Conservation (phyloP, 768 basidiomycete genomes). For the Boletus sp. region DNA sequence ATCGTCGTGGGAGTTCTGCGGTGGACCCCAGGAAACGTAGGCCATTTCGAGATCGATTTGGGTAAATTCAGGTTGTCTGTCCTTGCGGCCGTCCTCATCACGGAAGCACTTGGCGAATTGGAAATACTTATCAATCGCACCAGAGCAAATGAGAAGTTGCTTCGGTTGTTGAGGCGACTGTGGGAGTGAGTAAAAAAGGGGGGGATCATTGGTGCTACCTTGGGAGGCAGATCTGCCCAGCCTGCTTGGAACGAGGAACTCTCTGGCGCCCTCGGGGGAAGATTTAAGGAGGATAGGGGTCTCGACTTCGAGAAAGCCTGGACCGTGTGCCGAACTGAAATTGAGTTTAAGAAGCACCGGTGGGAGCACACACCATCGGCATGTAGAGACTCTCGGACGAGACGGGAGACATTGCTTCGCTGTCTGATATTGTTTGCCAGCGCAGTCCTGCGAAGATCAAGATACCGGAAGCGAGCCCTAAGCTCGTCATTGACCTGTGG, state of each 20-base stretch:
- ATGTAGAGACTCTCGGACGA: slow-evolving; percentile 69
- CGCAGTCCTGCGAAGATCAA: slow-evolving; percentile 78
- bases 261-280: slow-evolving; percentile 90
- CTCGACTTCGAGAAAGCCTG: slow-evolving; percentile 91
- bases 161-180: slow-evolving; percentile 98
- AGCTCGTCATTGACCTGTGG: slow-evolving; percentile 80
- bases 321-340: slow-evolving; percentile 7
- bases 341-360: slow-evolving; percentile 4
- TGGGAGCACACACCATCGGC: slow-evolving; percentile 53
- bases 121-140: slow-evolving; percentile 85
- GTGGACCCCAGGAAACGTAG: slow-evolving; percentile 77
- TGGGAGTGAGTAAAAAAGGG: slow-evolving; percentile 81
- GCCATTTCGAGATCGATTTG: slow-evolving; percentile 97
- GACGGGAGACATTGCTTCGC: slow-evolving; percentile 77
- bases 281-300: slow-evolving; percentile 89
- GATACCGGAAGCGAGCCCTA: slow-evolving; percentile 79
- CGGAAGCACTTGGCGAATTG: slow-evolving; percentile 94
- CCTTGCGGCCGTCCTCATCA: slow-evolving; percentile 92
- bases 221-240: slow-evolving; percentile 33
- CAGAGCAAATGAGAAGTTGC: slow-evolving; percentile 88
- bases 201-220: slow-evolving; percentile 20
- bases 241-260: slow-evolving; percentile 87
- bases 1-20: slow-evolving; percentile 22
- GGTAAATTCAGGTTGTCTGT: slow-evolving; percentile 95
- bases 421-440: slow-evolving; percentile 78